A percentile compares a stretch with the other conserved stretches of the same genome.
Conservation (phyloP, 345 rosid species). For the Eucalyptus decipiens region DNA sequence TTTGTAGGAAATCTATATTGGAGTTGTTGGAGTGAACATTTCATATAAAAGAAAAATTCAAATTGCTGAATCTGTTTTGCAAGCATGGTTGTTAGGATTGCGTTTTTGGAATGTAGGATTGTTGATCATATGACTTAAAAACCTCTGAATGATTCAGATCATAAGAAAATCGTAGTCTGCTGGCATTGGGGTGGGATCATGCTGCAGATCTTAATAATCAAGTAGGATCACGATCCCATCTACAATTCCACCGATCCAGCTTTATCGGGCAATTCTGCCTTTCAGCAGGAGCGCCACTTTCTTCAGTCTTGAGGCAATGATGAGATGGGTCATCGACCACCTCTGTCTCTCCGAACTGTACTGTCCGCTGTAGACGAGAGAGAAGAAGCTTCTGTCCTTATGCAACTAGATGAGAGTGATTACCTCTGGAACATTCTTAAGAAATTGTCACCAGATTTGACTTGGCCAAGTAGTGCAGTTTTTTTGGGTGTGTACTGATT, state of each 20-base stretch:
- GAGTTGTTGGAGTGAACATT: not conserved
- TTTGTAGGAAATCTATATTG: not conserved
- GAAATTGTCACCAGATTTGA: not conserved
- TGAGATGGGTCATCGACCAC: not conserved
- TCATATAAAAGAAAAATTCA: not conserved
- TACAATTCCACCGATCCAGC: not conserved
- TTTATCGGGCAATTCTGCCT: not conserved
- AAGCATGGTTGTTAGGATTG: not conserved
- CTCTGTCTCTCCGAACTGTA: not conserved
- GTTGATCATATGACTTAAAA: not conserved
- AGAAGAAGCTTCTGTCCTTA: not conserved
- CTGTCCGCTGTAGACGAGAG: not conserved
- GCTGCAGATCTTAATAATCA: not conserved
- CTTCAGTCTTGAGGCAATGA: not conserved
- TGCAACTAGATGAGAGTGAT: not conserved
- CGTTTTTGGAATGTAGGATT: not conserved
- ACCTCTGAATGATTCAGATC: not conserved
- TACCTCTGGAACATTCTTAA: not conserved
- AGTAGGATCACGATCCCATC: not conserved
- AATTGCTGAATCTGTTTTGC: not conserved
- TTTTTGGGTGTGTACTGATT: not conserved
- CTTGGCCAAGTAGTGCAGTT: not conserved
- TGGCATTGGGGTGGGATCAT: not conserved
- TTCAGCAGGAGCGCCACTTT: not conserved
- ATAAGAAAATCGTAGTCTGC: not conserved